Conservation (phyloP, 352 stramenopile genomes). For the Pythium rhizo-oryzae region DNA sequence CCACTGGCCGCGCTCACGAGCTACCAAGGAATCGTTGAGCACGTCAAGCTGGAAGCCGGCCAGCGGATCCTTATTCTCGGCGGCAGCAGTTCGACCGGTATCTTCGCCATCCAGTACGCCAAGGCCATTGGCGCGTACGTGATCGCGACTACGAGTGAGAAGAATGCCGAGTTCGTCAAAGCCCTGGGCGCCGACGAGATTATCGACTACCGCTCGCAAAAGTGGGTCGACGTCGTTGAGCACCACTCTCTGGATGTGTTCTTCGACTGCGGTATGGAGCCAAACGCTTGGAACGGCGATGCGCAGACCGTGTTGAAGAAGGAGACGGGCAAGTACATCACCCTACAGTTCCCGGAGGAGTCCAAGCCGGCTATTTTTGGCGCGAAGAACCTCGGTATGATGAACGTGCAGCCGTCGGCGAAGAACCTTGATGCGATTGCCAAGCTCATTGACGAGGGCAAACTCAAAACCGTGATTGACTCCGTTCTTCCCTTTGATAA, state of each 20-base stretch:
- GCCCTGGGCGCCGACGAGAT: background rate
- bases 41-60: constrained; percentile 18
- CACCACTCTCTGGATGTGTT: constrained; percentile 27
- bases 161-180: background rate
- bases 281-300: constrained; percentile 38
- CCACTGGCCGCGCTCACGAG: constrained; percentile 36
- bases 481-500: constrained; percentile 48
- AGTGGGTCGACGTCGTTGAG: constrained; percentile 37
- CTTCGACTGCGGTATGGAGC: constrained; percentile 33
- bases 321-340: constrained; percentile 39
- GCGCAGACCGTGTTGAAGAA: constrained; percentile 38
- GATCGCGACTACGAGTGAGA: constrained; percentile 33
- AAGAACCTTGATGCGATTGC: constrained; percentile 40
- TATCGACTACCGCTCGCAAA: constrained; percentile 14
- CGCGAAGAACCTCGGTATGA: constrained; percentile 28
- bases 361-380: constrained; percentile 50
- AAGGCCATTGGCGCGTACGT: constrained; percentile 40
- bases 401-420: constrained; percentile 21
- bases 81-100: constrained; percentile 39
- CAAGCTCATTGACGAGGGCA: constrained; percentile 39
- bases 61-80: constrained; percentile 37
- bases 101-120: constrained; percentile 30
- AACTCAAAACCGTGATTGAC: constrained; percentile 40
- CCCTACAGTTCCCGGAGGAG: constrained; percentile 23
- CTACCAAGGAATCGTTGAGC: constrained; percentile 34